Conservation (phyloP, 2,329 filamentous ascomycete genomes). For the Colletotrichum echinochloae region DNA sequence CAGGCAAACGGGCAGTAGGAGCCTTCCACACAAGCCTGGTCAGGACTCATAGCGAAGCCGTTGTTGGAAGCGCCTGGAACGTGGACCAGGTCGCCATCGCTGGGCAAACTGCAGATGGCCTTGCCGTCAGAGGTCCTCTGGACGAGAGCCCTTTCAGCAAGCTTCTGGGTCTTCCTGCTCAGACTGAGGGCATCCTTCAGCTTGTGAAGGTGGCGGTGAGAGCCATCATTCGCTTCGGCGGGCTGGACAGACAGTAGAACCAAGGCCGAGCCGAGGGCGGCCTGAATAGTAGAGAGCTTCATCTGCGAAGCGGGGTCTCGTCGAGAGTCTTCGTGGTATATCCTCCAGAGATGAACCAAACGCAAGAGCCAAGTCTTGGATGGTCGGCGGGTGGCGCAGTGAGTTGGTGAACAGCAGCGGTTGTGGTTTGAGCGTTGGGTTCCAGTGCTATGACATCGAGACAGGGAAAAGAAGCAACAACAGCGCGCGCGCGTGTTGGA, state of each 20-base stretch:
- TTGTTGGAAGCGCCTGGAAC: conserved; percentile 74
- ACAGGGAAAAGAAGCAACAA: conserved; percentile 16
- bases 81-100: conserved; percentile 73
- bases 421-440: conserved; percentile 17
- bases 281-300: conserved; percentile 64
- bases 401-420: conserved; percentile 16
- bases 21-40: conserved; percentile 75
- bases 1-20: conserved; percentile 83
- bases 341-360: conserved; percentile 15
- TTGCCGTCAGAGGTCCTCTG: conserved; percentile 48
- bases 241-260: conserved; percentile 59
- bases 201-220: conserved; percentile 53
- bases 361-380: conserved; percentile 16
- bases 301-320: conserved; percentile 52
- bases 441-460: conserved; percentile 39
- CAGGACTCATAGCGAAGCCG: conserved; percentile 84
- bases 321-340: conserved; percentile 35
- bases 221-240: conserved; percentile 53
- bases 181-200: conserved; percentile 11
- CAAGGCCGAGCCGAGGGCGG: conserved; percentile 62
- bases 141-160: conserved; percentile 40
- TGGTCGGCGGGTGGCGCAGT: conserved; percentile 30
- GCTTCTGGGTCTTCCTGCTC: conserved; percentile 19
- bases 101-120: conserved; percentile 71
- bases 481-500: conserved; percentile 26